Evolutionary conservation across 768 basidiomycete genomes (phyloP), one percentile per base, ranked within the genome.

Genomic region (Tylopilus cervinicoccineus): DNA sequence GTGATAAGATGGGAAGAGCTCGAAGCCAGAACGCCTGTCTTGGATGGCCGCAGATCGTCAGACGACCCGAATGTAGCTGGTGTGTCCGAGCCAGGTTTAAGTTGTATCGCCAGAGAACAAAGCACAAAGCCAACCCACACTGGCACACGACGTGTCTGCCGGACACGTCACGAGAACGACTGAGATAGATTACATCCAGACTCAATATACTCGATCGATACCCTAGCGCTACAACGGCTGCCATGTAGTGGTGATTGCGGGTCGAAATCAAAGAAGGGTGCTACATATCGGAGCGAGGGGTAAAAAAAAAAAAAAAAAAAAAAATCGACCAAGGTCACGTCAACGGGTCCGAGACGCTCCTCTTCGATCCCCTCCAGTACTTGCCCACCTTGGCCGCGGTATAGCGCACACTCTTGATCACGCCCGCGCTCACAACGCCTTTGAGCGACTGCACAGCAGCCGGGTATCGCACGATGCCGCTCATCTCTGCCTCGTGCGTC

Each of bases 401-500:
- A 59, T 97, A 97, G 36, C 78, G 79, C 6, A 83, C 48, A 62
- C 88, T 89, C 76, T 93, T 93, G 40, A 76, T 73, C 10, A 87
- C 53, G 5, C 93, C 93, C 9, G 89, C 88, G 48, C 84, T 92
- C 17, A 87, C 78, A 40, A 97, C 62, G 23, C 93, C 93, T 69
- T 96, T 97, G 50, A 90, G 55, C 5, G 86, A 76, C 71, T 97
- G 93, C 9, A 88, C 72, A 1, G 88, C 81, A 13, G 93, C 90
- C 6, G 93, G 92, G 56, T 81, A 77, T 54, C 86, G 76, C 36
- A 95, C 92, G 61, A 93, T 92, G 17, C 70, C 68, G 45, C 74
- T 67, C 73, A 92, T 81, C 69, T 93, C 92, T 93, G 22, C 31
- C 1, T 14, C 19, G 24, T 17, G 0, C 23, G 38, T 59, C 45